Evolutionary conservation across 1,139 yeast species (phyloP), one percentile per base, ranked within the genome.

Genomic region (Arxiozyma heterogenica): DNA sequence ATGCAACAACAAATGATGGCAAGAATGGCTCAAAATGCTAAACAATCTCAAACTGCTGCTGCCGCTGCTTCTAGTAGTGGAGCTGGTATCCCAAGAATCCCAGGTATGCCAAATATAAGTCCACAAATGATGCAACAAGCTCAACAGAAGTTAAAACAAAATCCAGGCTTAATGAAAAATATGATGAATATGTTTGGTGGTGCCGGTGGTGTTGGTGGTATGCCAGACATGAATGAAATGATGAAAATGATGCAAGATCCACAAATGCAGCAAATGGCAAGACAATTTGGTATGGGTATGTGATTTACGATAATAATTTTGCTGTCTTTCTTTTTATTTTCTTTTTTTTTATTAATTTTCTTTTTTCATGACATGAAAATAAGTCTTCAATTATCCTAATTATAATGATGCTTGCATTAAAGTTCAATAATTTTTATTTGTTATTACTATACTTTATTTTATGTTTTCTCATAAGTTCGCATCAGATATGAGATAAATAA

Each of bases 1-100:
- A 81, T 84, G 73, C 98, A 93, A 72, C 96, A 89, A 69, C 81
- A 87, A 70, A 86, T 90, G 86, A 90, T 93, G 96, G 91, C 96
- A 2, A 78, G 84, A 52, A 89, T 93, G 94, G 98, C 97, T 3
- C 80, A 79, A 68, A 81, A 82, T 60, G 82, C 87, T 8, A 81
- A 82, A 70, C 79, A 83, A 59, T 75, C 78, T 62, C 59, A 60
- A 50, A 63, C 70, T 22, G 74, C 71, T 22, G 74, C 71, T 45
- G 75, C 73, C 68, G 69, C 65, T 7, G 73, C 72, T 69, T 74
- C 71, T 44, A 74, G 72, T 69, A 78, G 79, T 18, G 74, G 73
- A 66, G 72, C 75, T 11, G 75, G 75, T 34, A 65, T 55, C 71
- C 71, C 69, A 38, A 58, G 57, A 41, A 58, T 71, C 64, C 58